Evolutionary conservation across 139 green algal species (phyloP).

Genomic region (Desmodesmus armatus): DNA sequence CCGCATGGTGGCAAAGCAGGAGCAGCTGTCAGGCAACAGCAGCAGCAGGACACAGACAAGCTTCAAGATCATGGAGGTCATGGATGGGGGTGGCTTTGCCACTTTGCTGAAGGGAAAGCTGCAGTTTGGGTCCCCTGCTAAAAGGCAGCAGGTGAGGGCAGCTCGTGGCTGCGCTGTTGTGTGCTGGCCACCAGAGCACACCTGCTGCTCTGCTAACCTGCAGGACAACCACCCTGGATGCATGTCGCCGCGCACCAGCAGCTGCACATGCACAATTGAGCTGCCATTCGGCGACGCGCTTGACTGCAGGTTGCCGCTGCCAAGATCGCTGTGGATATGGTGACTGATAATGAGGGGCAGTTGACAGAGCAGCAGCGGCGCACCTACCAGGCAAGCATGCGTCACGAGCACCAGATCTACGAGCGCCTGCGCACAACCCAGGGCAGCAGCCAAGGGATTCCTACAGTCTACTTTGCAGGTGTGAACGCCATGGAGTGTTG

Average conservation of each 20-base stretch:
- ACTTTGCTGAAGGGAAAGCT: constrained; percentile 3
- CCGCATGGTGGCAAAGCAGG: too few relatives aligned
- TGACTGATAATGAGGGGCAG: constrained; percentile 8
- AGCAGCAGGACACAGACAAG: not conserved
- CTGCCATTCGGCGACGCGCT: too few relatives aligned
- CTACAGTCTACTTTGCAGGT: not conserved
- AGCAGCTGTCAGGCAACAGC: too few relatives aligned
- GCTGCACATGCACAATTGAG: not conserved
- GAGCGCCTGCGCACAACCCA: not conserved
- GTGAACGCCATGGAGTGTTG: not conserved
- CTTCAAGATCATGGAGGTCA: constrained; percentile 6
- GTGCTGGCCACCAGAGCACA: not conserved
- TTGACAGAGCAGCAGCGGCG: not conserved
- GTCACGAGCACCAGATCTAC: constrained; percentile 29
- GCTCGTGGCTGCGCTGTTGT: not conserved
- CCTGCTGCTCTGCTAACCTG: not conserved
- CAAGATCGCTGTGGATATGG: constrained; percentile 9
- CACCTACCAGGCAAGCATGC: constrained; percentile 28
- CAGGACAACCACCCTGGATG: not conserved
- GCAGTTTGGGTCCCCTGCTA: not conserved
- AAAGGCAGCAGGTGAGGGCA: not conserved
- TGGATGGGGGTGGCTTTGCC: constrained; percentile 25
- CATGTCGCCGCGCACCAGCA: not conserved
- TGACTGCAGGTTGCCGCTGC: constrained; percentile 33
- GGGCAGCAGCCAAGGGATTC: too few relatives aligned